Evolutionary conservation across 1,284 basidiomycete species (phyloP).

Genomic region (Schizopora paradoxa): DNA sequence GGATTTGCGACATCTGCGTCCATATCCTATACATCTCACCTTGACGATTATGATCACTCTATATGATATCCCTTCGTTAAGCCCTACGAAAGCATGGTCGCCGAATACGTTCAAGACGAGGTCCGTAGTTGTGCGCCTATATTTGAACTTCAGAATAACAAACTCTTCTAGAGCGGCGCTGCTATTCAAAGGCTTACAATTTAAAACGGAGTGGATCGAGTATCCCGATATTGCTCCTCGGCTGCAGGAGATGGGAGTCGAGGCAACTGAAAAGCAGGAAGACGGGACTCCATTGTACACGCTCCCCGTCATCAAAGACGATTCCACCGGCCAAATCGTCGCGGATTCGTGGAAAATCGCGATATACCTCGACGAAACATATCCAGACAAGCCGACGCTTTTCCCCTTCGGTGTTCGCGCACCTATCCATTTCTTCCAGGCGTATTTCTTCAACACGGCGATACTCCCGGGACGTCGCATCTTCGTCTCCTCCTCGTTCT

Average conservation of each 20-base stretch:
- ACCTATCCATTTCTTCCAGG: conserved; percentile 5
- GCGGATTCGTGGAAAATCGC: conserved; percentile 23
- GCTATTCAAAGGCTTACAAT: conserved; percentile 20
- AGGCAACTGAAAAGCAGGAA: conserved; percentile 6
- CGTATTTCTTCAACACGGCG: not conserved
- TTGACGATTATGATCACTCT: conserved; percentile 44
- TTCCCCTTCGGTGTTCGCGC: conserved; percentile 16
- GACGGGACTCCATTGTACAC: conserved; percentile 22
- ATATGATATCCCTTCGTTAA: conserved; percentile 58
- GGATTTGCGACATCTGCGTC: not conserved
- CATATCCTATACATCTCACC: conserved; percentile 29
- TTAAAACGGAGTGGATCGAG: conserved; percentile 21
- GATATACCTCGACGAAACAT: conserved; percentile 22
- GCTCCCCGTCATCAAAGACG: conserved; percentile 24
- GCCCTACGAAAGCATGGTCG: too few species aligned
- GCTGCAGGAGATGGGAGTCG: conserved; percentile 15
- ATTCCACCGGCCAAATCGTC: conserved; percentile 17
- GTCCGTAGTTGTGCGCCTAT: too few species aligned
- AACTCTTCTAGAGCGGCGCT: conserved; percentile 16
- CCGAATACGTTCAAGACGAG: not conserved
- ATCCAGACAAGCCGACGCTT: conserved; percentile 18
- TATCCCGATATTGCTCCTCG: conserved; percentile 19
- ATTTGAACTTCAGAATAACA: too few species aligned
- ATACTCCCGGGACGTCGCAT: too few species aligned
- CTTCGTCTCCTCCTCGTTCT: conserved; percentile 1